Evolutionary conservation across 805 yeast species (phyloP), one percentile per base, ranked within the genome.

Genomic region (Metschnikowia amazonensis): DNA sequence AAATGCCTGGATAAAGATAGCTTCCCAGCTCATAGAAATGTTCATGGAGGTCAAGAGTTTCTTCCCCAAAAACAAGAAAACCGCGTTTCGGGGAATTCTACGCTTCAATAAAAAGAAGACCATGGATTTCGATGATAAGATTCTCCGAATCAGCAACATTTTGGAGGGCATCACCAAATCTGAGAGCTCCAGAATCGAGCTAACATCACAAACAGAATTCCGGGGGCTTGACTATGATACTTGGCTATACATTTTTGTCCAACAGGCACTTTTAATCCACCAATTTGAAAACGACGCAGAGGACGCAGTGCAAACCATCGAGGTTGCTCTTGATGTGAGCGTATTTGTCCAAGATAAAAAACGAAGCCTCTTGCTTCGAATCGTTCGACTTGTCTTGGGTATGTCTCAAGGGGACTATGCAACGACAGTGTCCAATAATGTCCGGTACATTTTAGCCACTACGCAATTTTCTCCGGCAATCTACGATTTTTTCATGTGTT

Each of bases 211-310:
- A 10, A 70, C 72, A 0, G 82, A 77, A 55, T 86, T 85, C 58
- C 73, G 96, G 46, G 97, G 96, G 0, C 66, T 89, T 17, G 67
- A 74, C 3, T 86, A 86, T 61, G 86, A 84, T 31, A 76, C 76
- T 30, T 94, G 99, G 99, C 89, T 89, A 62, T 81, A 78, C 50
- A 69, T 92, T 5, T 87, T 89, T 57, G 83, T 89, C 79, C 85
- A 84, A 57, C 81, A 85, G 55, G 82, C 95, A 0, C 62, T 92
- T 29, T 74, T 82, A 20, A 74, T 85, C 41, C 82, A 89, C 0
- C 75, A 75, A 49, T 77, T 73, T 57, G 81, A 80, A 20, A 83
- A 81, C 55, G 92, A 95, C 6, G 65, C 76, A 38, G 78, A 83
- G 36, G 64, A 64, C 52, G 74, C 75, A 11, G 57, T 55, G 6